These are phyloP conservation scores for Dinochytrium kinnereticum DNA, from an alignment of 371 early-diverging fungal genomes.

Conservation along the genomic window DNA sequence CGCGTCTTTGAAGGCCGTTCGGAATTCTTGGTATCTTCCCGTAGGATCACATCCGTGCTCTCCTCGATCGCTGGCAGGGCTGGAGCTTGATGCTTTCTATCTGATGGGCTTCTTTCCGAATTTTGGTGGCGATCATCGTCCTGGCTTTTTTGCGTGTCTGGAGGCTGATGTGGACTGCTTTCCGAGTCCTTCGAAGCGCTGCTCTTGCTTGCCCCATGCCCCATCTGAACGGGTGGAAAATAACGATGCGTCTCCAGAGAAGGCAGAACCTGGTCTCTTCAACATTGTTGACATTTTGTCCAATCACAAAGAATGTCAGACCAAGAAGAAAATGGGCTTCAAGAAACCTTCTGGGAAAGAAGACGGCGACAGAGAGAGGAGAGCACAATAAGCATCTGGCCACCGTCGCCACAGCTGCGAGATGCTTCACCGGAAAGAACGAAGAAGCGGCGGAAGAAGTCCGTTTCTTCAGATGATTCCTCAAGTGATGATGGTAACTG, in stretches of 20 bases:
- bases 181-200: neutral
- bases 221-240: too few species aligned
- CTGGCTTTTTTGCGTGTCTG: neutral
- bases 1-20: too few species aligned
- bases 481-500: too few species aligned
- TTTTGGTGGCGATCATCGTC: neutral
- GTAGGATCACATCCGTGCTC: too few species aligned
- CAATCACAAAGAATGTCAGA: slow-evolving; percentile 2
- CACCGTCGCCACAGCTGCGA: slow-evolving; percentile 40
- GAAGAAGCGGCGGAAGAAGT: slow-evolving; percentile 17
- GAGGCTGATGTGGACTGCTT: neutral
- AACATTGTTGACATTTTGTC: neutral
- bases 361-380: slow-evolving; percentile 34
- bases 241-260: too few species aligned
- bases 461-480: neutral
- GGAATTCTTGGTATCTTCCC: too few species aligned
- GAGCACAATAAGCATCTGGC: slow-evolving; percentile 41
- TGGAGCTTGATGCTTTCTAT: neutral
- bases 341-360: slow-evolving; percentile 30
- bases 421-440: slow-evolving; percentile 19
- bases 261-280: neutral
- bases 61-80: neutral
- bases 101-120: neutral
- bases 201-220: slow-evolving; percentile 2
- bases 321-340: neutral